phyloP scores from a whole-genome alignment of 2,329 filamentous ascomycete genomes.

The Penicillium sumatraense region DNA sequence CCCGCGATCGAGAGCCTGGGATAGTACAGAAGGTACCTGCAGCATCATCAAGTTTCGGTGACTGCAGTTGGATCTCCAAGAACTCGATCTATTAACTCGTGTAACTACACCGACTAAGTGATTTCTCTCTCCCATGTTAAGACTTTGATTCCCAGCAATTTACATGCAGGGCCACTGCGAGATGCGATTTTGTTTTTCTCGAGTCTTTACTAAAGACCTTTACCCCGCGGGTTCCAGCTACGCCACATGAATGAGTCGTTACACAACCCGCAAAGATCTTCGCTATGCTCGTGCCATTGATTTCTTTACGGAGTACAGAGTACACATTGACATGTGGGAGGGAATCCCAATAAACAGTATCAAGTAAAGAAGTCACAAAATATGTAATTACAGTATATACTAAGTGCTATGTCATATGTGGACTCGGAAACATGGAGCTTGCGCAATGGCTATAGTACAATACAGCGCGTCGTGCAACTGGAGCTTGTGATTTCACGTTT shows the following conservation, averaged over 20 bases:
- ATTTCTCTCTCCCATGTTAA: neutral
- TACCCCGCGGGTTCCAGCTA: conserved; percentile 7
- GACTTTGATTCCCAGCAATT: neutral
- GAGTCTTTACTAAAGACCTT: no score
- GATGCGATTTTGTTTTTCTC: neutral
- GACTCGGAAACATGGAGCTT: neutral
- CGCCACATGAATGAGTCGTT: conserved; percentile 2
- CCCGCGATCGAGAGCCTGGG: conserved; percentile 3
- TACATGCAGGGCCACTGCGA: neutral
- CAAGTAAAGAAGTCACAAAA: no score
- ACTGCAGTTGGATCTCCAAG: conserved; percentile 9
- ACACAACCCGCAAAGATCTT: neutral
- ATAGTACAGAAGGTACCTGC: conserved; percentile 20
- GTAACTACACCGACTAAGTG: conserved; percentile 8
- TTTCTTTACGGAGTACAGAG: neutral
- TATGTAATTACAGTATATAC: no score
- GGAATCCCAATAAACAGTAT: no score
- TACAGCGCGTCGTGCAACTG: neutral
- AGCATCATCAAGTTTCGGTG: conserved; percentile 10
- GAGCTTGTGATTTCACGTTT: neutral
- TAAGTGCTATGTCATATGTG: conserved; percentile 2
- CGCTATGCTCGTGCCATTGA: neutral
- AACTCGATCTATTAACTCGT: conserved; percentile 12
- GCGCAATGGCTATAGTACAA: neutral
- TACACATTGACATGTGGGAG: no score